A percentile compares a stretch with the other conserved stretches of the same genome.
These are phyloP conservation scores for Penicillium soppii DNA, from an alignment of 495 filamentous ascomycete genomes.

Conservation along the genomic window DNA sequence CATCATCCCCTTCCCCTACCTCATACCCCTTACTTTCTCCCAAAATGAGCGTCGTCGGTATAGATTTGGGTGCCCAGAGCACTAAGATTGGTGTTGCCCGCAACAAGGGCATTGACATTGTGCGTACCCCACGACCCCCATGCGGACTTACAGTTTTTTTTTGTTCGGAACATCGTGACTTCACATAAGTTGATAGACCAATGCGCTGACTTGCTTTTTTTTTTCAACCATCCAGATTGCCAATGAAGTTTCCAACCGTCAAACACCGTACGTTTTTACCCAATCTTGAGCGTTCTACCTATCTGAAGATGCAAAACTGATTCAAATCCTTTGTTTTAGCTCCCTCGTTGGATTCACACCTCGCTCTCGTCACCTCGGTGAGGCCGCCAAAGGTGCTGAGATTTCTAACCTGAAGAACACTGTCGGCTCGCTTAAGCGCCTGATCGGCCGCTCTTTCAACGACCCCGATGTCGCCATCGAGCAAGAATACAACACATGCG, in stretches of 20 bases:
- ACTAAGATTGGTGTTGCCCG: constrained; percentile 96
- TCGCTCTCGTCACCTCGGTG: constrained; percentile 89
- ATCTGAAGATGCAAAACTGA: constrained; percentile 21
- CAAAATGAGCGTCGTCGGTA: constrained; percentile 77
- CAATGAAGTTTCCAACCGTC: constrained; percentile 98
- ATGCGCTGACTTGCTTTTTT: constrained; percentile 22
- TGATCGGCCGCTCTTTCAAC: constrained; percentile 78
- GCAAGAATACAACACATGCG: constrained; percentile 85
- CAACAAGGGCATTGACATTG: constrained; percentile 98
- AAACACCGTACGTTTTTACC: constrained; percentile 78
- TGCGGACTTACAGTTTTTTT: neutral
- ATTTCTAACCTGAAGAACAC: constrained; percentile 99
- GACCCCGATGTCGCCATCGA: constrained; percentile 93
- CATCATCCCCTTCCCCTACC: constrained; percentile 16
- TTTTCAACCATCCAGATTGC: constrained; percentile 65
- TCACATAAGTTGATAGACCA: neutral
- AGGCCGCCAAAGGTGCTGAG: constrained; percentile 96
- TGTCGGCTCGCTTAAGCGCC: constrained; percentile 84
- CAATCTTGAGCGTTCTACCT: constrained; percentile 6
- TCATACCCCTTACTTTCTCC: constrained; percentile 18
- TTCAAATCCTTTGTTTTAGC: constrained; percentile 48
- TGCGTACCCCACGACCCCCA: constrained; percentile 55
- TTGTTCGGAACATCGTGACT: neutral
- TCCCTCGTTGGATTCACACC: constrained; percentile 93
- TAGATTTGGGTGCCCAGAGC: constrained; percentile 96